These are phyloP conservation scores for Botrytis byssoidea DNA, from an alignment of 2,329 filamentous ascomycete species.

Conservation along the genomic window DNA sequence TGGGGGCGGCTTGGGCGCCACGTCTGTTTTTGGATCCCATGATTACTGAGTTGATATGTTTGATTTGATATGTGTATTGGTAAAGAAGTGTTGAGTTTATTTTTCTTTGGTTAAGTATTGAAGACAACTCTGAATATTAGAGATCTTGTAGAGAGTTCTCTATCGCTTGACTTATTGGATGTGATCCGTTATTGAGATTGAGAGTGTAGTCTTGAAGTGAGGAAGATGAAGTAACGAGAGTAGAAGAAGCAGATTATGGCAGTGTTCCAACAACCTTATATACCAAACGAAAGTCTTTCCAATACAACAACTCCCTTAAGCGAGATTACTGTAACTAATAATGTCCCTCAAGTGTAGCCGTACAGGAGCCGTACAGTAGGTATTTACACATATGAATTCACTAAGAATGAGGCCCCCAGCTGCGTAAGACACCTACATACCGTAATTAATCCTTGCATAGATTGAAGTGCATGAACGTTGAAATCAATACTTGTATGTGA, in stretches of 20 bases:
- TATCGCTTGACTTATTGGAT: not conserved
- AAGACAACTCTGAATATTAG: not conserved
- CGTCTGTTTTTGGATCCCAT: conserved; percentile 1
- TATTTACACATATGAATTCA: not conserved
- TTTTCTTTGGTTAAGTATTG: not conserved
- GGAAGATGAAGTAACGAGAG: not conserved
- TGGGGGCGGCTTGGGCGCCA: not conserved
- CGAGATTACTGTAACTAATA: not conserved
- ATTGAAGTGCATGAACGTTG: not conserved
- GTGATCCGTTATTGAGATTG: not conserved
- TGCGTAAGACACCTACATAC: not conserved
- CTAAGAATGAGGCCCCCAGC: not conserved
- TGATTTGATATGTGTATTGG: not conserved
- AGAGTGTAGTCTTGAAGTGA: not conserved
- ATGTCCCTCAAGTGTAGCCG: not conserved
- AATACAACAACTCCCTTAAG: not conserved
- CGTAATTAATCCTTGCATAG: not conserved
- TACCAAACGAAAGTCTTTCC: not conserved
- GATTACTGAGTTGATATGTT: not conserved
- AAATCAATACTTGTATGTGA: not conserved
- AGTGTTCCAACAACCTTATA: not conserved
- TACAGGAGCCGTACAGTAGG: not conserved
- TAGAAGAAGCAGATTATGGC: not conserved
- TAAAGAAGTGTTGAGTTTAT: not conserved
- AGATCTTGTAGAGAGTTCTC: not conserved